These are phyloP conservation scores for Lanmaoa pseudosensibilis DNA, from an alignment of 768 basidiomycete genomes.

Conservation along the genomic window DNA sequence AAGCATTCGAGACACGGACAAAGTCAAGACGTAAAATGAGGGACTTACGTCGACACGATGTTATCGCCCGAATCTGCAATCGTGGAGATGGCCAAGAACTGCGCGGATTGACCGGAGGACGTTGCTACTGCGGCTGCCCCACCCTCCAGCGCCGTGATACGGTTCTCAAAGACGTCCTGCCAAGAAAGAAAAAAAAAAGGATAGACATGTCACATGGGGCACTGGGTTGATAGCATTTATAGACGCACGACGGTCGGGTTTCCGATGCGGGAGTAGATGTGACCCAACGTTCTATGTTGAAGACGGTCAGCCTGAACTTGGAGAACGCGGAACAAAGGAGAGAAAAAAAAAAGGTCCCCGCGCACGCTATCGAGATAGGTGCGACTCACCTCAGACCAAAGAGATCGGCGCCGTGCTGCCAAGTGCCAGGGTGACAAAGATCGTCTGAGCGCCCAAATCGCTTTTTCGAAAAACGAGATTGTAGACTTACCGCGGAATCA, in stretches of 20 bases:
- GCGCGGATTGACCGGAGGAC: conserved; percentile 62
- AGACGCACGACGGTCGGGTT: conserved; percentile 55
- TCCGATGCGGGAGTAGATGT: conserved; percentile 55
- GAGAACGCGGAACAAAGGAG: background rate
- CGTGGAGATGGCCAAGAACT: conserved; percentile 56
- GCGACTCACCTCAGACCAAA: conserved; percentile 44
- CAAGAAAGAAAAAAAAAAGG: no score
- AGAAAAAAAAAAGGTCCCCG: background rate
- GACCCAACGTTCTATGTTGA: conserved; percentile 39
- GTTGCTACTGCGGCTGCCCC: conserved; percentile 58
- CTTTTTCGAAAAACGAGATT: no score
- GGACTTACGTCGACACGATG: conserved; percentile 55
- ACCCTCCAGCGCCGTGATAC: conserved; percentile 64
- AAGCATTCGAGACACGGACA: background rate
- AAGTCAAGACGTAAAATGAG: background rate
- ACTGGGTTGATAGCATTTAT: background rate
- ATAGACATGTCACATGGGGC: background rate
- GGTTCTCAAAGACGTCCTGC: conserved; percentile 64
- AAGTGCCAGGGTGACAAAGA: no score
- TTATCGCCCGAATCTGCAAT: conserved; percentile 60
- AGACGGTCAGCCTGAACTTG: background rate
- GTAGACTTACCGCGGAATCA: conserved; percentile 42
- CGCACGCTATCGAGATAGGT: background rate
- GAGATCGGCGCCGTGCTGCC: conserved; percentile 54
- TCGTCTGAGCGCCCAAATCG: no score